phyloP scores from a whole-genome alignment of 371 early-diverging fungal genomes.

The Parasitella parasitica region DNA sequence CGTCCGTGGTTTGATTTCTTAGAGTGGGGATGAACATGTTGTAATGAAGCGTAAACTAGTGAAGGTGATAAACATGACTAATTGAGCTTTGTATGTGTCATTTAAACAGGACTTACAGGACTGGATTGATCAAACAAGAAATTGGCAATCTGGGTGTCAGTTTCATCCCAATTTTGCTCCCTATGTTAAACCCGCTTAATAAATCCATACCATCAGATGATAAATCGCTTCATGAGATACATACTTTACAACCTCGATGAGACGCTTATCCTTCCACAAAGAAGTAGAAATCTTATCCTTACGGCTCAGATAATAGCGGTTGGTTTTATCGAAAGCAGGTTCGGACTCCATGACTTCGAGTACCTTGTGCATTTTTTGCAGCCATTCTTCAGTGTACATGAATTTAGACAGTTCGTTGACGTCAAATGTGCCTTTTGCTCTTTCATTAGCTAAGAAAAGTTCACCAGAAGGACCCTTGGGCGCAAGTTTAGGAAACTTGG shows the following conservation, averaged over 20 bases:
- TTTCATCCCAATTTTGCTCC: conserved; percentile 44
- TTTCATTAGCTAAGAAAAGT: conserved; percentile 53
- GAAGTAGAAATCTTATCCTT: conserved; percentile 45
- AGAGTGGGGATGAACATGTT: conserved; percentile 82
- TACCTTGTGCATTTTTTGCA: conserved; percentile 49
- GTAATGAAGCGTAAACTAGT: conserved; percentile 51
- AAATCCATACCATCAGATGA: neutral
- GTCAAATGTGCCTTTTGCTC: conserved; percentile 55
- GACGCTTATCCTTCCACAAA: conserved; percentile 50
- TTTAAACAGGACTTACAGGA: conserved; percentile 34
- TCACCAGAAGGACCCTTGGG: conserved; percentile 59
- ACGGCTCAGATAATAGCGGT: conserved; percentile 55
- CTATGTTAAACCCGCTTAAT: conserved; percentile 8
- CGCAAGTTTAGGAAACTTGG: conserved; percentile 48
- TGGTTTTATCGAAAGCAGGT: conserved; percentile 60
- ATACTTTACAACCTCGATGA: conserved; percentile 49
- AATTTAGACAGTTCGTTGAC: conserved; percentile 53
- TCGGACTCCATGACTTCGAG: conserved; percentile 55
- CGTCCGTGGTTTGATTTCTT: conserved; percentile 71
- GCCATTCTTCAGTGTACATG: conserved; percentile 55
- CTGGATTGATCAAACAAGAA: conserved; percentile 44
- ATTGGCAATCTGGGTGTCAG: conserved; percentile 35
- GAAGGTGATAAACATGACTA: neutral
- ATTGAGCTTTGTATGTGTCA: neutral
- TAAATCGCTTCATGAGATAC: neutral